These are phyloP conservation scores for Capsicum baccatum DNA, from an alignment of 257 asterid species.

Conservation along the genomic window DNA sequence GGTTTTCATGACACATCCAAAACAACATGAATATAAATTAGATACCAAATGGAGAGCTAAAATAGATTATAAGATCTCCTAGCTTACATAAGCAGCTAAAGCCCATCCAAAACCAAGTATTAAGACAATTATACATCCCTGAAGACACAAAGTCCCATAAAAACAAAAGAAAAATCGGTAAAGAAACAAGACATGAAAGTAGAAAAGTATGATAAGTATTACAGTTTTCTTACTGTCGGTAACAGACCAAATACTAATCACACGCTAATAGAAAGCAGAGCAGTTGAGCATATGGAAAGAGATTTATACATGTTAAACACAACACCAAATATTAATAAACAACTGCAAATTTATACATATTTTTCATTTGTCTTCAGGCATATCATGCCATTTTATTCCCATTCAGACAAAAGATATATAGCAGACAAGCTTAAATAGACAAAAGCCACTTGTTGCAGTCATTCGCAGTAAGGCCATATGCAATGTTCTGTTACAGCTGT, in stretches of 20 bases:
- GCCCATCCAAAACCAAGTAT: slow-evolving; percentile 95
- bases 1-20: slow-evolving; percentile 12
- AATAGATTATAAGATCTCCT: slow-evolving; percentile 26
- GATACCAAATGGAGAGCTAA: background rate
- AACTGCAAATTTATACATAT: background rate
- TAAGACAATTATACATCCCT: slow-evolving; percentile 86
- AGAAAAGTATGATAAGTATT: background rate
- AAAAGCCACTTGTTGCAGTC: background rate
- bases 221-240: background rate
- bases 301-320: slow-evolving; percentile 9
- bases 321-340: slow-evolving; percentile 4
- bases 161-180: slow-evolving; percentile 28
- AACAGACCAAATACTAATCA: background rate
- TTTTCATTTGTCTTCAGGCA: background rate
- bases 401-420: background rate
- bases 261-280: background rate
- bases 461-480: background rate
- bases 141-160: slow-evolving; percentile 40
- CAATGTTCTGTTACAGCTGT: background rate
- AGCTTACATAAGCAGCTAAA: slow-evolving; percentile 93
- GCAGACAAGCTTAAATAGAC: background rate
- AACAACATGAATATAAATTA: slow-evolving; percentile 25
- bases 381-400: background rate
- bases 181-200: background rate
- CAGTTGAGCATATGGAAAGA: background rate